Conservation (phyloP, 345 rosid species). For the Lumnitzera littorea region DNA sequence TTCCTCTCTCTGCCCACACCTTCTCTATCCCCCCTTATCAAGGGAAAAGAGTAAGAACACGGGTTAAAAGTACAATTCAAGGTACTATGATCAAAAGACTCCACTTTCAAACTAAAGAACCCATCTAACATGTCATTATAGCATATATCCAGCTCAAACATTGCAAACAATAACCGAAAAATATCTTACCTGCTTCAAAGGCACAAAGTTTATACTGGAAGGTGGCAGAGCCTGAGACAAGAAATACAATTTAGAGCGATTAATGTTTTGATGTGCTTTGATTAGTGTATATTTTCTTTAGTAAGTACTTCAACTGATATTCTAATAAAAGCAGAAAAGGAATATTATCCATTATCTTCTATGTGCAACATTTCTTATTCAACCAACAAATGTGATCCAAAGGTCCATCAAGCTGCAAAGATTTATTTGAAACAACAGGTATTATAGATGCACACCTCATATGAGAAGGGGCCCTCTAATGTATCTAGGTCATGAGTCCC, state of each 20-base stretch:
- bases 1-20: too few relatives aligned
- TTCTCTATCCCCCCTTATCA: too few relatives aligned
- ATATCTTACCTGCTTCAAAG: constrained; percentile 66
- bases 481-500: constrained; percentile 98
- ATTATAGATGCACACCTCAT: constrained; percentile 54
- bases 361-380: background rate
- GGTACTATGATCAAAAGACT: background rate
- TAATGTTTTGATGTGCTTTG: too few relatives aligned
- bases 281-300: too few relatives aligned
- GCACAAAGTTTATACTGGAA: constrained; percentile 57
- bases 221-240: constrained; percentile 69
- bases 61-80: background rate
- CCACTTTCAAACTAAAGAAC: background rate
- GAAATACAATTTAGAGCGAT: background rate
- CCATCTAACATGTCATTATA: too few relatives aligned
- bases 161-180: background rate
- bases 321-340: too few relatives aligned
- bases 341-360: background rate
- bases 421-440: background rate
- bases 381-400: constrained; percentile 4
- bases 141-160: too few relatives aligned
- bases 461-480: constrained; percentile 79
- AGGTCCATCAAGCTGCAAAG: too few relatives aligned
- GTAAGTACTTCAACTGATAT: too few relatives aligned
- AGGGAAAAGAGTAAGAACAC: too few relatives aligned